Evolutionary conservation across 768 basidiomycete genomes (phyloP), one percentile per base, ranked within the genome.

Genomic region (Macrolepiota dolichaula): DNA sequence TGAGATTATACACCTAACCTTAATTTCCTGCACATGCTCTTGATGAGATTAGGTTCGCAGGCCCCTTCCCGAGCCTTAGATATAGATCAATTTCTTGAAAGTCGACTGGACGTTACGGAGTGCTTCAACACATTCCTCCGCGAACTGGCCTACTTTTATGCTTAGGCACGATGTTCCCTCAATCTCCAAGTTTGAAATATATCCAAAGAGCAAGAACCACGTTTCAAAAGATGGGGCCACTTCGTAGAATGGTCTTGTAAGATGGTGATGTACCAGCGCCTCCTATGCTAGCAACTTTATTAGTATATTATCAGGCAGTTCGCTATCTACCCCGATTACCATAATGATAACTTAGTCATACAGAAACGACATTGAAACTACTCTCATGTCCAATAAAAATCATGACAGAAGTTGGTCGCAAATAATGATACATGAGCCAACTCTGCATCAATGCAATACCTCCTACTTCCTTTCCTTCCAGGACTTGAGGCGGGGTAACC

Each of bases 61-160:
- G 71, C 62, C 32, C 32, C 51, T n/a, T 27, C 5, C 12, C 17
- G n/a, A 17, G 25, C 5, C 10, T n/a, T 17, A 32, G n/a, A 32
- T 7, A n/a, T 27, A 32, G 55, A 32, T 58, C 32, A n/a, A 36
- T 25, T 17, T 17, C n/a, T 36, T 9, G 17, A 65, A 98, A 91
- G 94, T 98, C 27, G 80, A 95, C 68, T 99, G 97, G 97, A 79
- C 81, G 19, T 80, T 82, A 0, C 77, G 32, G 88, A 85, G 61
- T 99, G 97, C 69, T 98, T 99, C 69, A 81, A 84, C 19, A 82
- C 86, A 0, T 91, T 98, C 70, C 77, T 96, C 29, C 86, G 88
- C 37, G 97, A 99, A 72, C 78, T 99, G 6, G 94, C 95, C 1
- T 92, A 85, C 70, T 98, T 98, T 75, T 94, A 97, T 71, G 86